Evolutionary conservation across 1,139 yeast genomes (phyloP).

Genomic region (Arxiozyma telluris): DNA sequence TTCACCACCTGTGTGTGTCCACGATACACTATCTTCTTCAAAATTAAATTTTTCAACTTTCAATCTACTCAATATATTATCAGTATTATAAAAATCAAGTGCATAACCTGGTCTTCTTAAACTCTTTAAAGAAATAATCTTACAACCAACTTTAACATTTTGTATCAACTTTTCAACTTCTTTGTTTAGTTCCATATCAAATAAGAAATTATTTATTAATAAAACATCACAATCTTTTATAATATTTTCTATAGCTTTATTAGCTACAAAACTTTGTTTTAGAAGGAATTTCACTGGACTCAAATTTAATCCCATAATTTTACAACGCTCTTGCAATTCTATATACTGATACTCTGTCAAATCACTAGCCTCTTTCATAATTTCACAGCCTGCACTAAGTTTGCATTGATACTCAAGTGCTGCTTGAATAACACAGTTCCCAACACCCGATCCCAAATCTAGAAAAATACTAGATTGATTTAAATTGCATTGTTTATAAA

Average conservation of each 20-base stretch:
- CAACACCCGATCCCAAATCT: conserved; percentile 91
- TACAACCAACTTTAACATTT: conserved; percentile 64
- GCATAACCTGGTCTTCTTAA: conserved; percentile 45
- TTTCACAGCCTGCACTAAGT: conserved; percentile 76
- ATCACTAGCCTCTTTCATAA: conserved; percentile 73
- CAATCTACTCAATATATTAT: conserved; percentile 56
- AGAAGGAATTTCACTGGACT: conserved; percentile 52
- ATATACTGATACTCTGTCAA: conserved; percentile 52
- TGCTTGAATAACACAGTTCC: conserved; percentile 84
- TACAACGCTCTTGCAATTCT: conserved; percentile 51
- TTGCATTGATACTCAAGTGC: conserved; percentile 77
- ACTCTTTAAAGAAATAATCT: conserved; percentile 69
- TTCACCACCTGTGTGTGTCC: conserved; percentile 77
- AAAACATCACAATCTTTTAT: conserved; percentile 62
- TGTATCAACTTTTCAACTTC: conserved; percentile 57
- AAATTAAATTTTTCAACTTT: conserved; percentile 57
- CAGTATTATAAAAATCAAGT: conserved; percentile 46
- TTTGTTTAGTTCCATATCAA: conserved; percentile 62
- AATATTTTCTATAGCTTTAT: conserved; percentile 43
- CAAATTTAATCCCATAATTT: conserved; percentile 52
- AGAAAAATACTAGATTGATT: conserved; percentile 51
- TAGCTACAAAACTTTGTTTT: conserved; percentile 63
- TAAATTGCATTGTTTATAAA: conserved; percentile 56
- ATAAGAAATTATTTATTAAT: conserved; percentile 73
- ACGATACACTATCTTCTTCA: conserved; percentile 68